Evolutionary conservation across 495 filamentous ascomycete species (phyloP), one percentile per base, ranked within the genome.

Genomic region (Evernia prunastri): DNA sequence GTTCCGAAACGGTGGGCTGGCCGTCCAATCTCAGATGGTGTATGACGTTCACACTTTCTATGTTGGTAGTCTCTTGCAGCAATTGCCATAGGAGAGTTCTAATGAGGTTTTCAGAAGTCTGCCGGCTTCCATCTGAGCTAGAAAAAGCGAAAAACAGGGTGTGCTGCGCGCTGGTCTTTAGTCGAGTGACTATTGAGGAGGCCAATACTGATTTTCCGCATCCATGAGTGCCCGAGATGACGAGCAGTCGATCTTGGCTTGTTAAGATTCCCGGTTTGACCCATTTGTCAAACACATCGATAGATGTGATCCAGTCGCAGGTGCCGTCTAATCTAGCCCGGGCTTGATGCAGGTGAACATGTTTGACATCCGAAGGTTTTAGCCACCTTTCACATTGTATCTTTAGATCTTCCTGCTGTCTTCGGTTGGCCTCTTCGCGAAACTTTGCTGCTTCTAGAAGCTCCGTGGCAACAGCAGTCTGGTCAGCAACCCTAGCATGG

Each of bases 361-460:
- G 43, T 47, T 23, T 47, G 43, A 47, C 43, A 47, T 47, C 43
- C n/a, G 43, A 47, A 47, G 43, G 43, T 47, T 47, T 47, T n/a
- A 47, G 23, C 43, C 43, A 47, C n/a, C 43, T 47, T 23, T 47
- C 43, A 23, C 43, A 47, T 10, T 47, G 20, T 2, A 47, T 10
- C n/a, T 23, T 23, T 11, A 47, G 23, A 7, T 47, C 43, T 47
- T 47, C 43, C 1, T 47, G 43, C 43, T 47, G 43, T 23, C 43
- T 47, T 47, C 43, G 43, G 43, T 10, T 7, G 43, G 43, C 43
- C 20, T 47, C 43, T 47, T 23, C 23, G 43, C 43, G 43, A 10
- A 47, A 47, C 6, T 47, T 4, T 8, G 43, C 20, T n/a, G 43
- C 43, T 47, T 10, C n/a, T 23, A 47, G 43, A 23, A 47, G 20